phyloP scores from a whole-genome alignment of 2,329 filamentous ascomycete genomes.

The Phialophora expanda region DNA sequence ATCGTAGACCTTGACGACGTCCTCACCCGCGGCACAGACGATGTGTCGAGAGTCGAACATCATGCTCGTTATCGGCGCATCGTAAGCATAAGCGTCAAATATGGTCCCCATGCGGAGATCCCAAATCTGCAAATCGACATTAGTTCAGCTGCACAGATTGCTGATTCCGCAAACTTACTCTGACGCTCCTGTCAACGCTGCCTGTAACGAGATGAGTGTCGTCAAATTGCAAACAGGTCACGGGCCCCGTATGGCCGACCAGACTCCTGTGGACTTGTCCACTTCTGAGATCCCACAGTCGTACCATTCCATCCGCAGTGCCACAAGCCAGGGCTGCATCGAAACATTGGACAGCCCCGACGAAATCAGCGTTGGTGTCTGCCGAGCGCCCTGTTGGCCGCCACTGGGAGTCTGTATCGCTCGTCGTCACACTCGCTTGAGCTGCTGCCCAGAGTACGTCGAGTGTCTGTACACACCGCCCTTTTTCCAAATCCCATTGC shows the following conservation, averaged over 20 bases:
- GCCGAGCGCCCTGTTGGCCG: constrained; percentile 68
- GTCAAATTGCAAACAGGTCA: constrained; percentile 94
- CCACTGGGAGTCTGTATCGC: constrained; percentile 63
- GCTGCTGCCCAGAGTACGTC: constrained; percentile 98
- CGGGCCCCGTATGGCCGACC: constrained; percentile 91
- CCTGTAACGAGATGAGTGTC: constrained; percentile 94
- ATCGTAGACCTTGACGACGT: constrained; percentile 97
- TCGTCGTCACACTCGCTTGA: constrained; percentile 75
- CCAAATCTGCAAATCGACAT: constrained; percentile 78
- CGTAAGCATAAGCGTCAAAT: constrained; percentile 94
- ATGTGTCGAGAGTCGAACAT: constrained; percentile 94
- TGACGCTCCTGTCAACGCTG: constrained; percentile 87
- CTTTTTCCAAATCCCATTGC: constrained; percentile 96
- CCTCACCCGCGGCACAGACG: constrained; percentile 85
- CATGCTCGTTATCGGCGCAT: constrained; percentile 89
- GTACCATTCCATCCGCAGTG: constrained; percentile 95
- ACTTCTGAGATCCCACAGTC: constrained; percentile 93
- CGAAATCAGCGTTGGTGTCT: constrained; percentile 80
- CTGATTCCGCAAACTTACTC: constrained; percentile 65
- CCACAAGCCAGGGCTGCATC: constrained; percentile 94
- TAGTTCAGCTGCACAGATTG: constrained; percentile 31
- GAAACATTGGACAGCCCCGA: constrained; percentile 93
- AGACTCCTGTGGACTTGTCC: constrained; percentile 96
- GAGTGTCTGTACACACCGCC: constrained; percentile 94
- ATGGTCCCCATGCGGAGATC: constrained; percentile 96